Base-by-base conservation (phyloP, 805 yeast species). In the Scheffersomyces ergatensis region DNA sequence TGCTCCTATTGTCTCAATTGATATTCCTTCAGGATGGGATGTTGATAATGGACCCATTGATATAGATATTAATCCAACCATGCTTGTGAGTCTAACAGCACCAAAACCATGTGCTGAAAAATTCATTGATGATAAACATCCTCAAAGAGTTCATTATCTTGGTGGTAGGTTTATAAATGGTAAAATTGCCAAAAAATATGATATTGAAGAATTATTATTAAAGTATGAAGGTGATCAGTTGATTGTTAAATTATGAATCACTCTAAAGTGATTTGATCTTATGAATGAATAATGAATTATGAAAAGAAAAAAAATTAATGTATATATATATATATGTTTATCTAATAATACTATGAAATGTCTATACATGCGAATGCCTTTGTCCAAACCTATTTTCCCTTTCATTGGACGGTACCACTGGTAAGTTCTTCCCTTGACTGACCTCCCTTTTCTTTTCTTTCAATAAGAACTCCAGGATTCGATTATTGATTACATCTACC, bases 1-100 rank as follows among this genome's bases (percentile, higher is more conserved):
- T 11, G 51, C 79, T 2, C 92, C 90, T 1, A 77, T 89, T 2
- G 76, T 87, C 0, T 78, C 95, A 0, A 86, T 93, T 2, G 99
- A 93, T 60, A 79, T 92, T 35, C 99, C 99, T 0, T 85, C 96
- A 2, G 96, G 97, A 0, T 93, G 99, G 99, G 92, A 90, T 55
- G 98, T 93, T 9, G 95, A 93, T 54, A 55, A 74, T 6, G 99
- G 99, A 0, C 95, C 93, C 0, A 53, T 45, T 1, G 63, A 60
- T 2, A 61, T 62, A 15, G 60, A 58, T 19, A 75, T 85, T 41
- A 68, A 68, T 19, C 95, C 97, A 0, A 61, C 74, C 5, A 79
- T 81, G 49, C 68, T 93, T 36, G 82, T 93, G 8, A 85, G 95
- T 37, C 67, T 93, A 36, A 90, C 98, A 0, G 97, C 96, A 0